Conservation (phyloP, 1,284 basidiomycete species). For the Tilletia horrida region DNA sequence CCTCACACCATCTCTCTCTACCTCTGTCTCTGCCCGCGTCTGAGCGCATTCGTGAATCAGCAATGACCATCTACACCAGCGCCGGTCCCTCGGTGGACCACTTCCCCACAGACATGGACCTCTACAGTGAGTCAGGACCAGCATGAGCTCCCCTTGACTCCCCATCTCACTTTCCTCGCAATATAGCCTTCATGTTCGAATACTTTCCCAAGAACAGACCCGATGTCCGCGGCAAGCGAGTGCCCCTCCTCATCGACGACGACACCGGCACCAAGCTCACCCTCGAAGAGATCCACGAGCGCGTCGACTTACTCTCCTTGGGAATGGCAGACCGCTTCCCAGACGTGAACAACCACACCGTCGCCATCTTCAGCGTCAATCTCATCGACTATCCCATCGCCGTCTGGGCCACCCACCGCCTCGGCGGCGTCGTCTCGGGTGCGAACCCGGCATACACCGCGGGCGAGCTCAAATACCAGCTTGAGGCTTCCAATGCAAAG, state of each 20-base stretch:
- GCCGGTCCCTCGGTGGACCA: conserved; percentile 27
- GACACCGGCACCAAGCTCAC: conserved; percentile 33
- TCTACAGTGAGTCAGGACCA: conserved; percentile 30
- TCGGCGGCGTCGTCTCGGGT: conserved; percentile 70
- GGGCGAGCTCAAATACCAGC: conserved; percentile 62
- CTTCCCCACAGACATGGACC: conserved; percentile 37
- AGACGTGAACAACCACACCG: conserved; percentile 27
- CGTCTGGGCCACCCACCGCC: conserved; percentile 71
- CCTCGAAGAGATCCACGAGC: conserved; percentile 35
- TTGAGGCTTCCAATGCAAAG: conserved; percentile 61
- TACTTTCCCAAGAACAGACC: conserved; percentile 39
- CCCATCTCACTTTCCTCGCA: not conserved
- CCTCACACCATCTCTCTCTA: not conserved
- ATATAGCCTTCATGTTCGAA: conserved; percentile 34
- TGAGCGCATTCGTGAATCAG: too few species aligned
- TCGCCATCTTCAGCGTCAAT: conserved; percentile 40
- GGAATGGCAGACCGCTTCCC: conserved; percentile 24
- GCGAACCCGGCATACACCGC: conserved; percentile 69
- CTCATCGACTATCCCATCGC: conserved; percentile 65
- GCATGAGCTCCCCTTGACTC: too few species aligned
- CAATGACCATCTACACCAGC: conserved; percentile 30
- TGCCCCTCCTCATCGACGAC: conserved; percentile 43
- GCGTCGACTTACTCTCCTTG: conserved; percentile 31
- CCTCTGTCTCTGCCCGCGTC: not conserved
- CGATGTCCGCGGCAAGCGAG: conserved; percentile 35